A percentile compares a stretch with the other conserved stretches of the same genome.
Evolutionary conservation across 768 basidiomycete species (phyloP).

Genomic region (Macrolepiota albuminosa): DNA sequence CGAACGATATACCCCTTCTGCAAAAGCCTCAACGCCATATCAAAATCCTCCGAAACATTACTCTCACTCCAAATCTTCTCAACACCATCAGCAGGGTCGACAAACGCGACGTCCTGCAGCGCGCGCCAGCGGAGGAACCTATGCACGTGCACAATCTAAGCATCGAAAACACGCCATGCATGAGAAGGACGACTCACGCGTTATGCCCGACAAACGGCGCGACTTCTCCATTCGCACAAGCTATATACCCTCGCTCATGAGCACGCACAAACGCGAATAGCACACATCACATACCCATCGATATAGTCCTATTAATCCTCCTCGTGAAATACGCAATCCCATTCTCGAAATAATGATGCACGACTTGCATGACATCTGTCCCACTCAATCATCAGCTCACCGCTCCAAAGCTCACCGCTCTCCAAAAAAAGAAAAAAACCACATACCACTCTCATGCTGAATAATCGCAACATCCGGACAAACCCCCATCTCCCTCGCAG

Average conservation of each 20-base stretch:
- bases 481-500: constrained; percentile 74
- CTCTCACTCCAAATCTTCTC: constrained; percentile 74
- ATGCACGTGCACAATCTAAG: no score
- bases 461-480: constrained; percentile 79
- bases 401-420: no score
- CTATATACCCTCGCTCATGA: constrained; percentile 24
- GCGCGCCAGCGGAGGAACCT: constrained; percentile 81
- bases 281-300: constrained; percentile 48
- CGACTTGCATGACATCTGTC: constrained; percentile 78
- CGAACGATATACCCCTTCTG: constrained; percentile 64
- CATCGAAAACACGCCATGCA: no score
- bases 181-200: constrained; percentile 31
- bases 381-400: background rate
- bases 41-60: constrained; percentile 81
- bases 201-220: constrained; percentile 85
- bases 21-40: constrained; percentile 67
- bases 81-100: constrained; percentile 59
- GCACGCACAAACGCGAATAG: no score
- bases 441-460: constrained; percentile 71
- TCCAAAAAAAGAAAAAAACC: background rate
- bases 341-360: constrained; percentile 85
- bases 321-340: constrained; percentile 82
- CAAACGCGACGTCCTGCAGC: constrained; percentile 76
- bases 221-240: constrained; percentile 76
- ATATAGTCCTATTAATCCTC: constrained; percentile 72